Percentiles rank a stretch among this genome's conserved stretches.
phyloP scores from a whole-genome alignment of 805 yeast genomes.

The Pichia scutulata region DNA sequence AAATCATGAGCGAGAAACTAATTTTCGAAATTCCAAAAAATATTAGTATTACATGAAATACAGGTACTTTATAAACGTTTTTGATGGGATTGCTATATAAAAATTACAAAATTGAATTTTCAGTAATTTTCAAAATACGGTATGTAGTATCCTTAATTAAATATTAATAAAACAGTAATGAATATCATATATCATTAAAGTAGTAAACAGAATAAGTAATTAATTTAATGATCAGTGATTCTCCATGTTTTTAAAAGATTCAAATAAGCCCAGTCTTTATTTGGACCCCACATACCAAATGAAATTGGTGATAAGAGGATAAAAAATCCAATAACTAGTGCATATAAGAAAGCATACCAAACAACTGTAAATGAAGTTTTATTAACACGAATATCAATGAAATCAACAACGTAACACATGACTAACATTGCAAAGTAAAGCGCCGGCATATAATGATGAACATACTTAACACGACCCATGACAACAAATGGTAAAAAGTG shows the following conservation, averaged over 20 bases:
- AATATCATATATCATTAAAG: neutral
- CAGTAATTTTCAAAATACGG: neutral
- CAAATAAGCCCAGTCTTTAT: constrained; percentile 40
- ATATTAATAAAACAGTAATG: too few species aligned
- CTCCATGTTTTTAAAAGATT: constrained; percentile 54
- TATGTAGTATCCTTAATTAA: neutral
- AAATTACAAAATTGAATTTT: neutral
- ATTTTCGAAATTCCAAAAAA: neutral
- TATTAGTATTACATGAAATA: neutral
- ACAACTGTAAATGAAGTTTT: constrained; percentile 20
- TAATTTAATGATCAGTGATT: constrained; percentile 9
- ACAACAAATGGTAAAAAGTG: constrained; percentile 83
- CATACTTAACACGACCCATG: constrained; percentile 96
- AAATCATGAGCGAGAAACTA: neutral
- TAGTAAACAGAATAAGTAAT: neutral
- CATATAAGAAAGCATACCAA: constrained; percentile 41
- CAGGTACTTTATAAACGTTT: neutral
- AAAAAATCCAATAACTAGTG: constrained; percentile 49
- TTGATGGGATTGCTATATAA: neutral
- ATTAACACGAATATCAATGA: constrained; percentile 16
- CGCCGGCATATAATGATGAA: constrained; percentile 95
- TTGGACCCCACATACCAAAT: constrained; percentile 70
- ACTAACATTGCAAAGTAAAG: constrained; percentile 87
- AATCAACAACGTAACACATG: constrained; percentile 53
- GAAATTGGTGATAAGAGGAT: constrained; percentile 58